A percentile compares a stretch with the other conserved stretches of the same genome.
Evolutionary conservation across 345 rosid genomes (phyloP).

Genomic region (Clausena lansium): DNA sequence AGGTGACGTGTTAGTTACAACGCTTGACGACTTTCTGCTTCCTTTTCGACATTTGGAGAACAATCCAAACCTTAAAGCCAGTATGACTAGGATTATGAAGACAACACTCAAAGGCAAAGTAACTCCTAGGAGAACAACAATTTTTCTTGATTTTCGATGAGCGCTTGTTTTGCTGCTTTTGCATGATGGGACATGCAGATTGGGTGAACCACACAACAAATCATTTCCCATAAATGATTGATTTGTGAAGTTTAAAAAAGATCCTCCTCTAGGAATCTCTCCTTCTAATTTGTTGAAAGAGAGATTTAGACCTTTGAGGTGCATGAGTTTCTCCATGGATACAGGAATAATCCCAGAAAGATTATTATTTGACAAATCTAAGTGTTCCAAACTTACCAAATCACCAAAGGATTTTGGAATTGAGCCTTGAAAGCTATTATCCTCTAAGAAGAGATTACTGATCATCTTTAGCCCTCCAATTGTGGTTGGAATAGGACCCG

Average conservation of each 20-base stretch:
- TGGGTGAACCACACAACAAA: background rate
- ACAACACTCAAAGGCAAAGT: no score
- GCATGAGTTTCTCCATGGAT: no score
- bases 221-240: background rate
- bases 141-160: background rate
- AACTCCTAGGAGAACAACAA: background rate
- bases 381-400: background rate
- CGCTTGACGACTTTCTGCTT: no score
- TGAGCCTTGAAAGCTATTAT: constrained; percentile 1
- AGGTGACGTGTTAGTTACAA: no score
- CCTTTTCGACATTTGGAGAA: background rate
- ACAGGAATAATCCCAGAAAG: no score
- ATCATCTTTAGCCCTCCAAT: background rate
- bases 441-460: background rate
- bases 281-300: background rate
- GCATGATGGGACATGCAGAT: constrained; percentile 11
- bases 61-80: no score
- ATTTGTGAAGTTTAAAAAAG: background rate
- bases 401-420: constrained; percentile 13
- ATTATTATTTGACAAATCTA: background rate
- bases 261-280: constrained; percentile 11
- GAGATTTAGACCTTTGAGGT: no score
- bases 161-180: background rate
- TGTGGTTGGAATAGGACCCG: background rate
- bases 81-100: no score